phyloP scores from a whole-genome alignment of 306 rosid species.

The Begonia masoniana region DNA sequence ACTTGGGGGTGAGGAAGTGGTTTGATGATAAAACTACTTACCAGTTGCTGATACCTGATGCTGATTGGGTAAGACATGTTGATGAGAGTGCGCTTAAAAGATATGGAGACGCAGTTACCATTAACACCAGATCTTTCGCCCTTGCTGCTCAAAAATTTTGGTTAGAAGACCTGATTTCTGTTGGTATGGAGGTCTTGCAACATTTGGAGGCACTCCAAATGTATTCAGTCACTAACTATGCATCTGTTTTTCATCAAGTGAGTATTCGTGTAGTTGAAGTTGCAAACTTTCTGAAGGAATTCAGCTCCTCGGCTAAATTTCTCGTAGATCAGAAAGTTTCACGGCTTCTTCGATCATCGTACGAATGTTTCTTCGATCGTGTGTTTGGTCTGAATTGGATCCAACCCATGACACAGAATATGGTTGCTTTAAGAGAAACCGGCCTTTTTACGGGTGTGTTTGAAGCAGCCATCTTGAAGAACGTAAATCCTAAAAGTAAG shows the following conservation, averaged over 20 bases:
- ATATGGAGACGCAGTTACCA: conserved; percentile 19
- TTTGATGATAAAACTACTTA: conserved; percentile 9
- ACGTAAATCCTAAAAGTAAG: conserved; percentile 1
- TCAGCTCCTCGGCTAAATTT: background rate
- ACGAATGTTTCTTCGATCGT: conserved; percentile 5
- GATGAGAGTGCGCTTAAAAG: conserved; percentile 8
- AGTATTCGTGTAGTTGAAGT: conserved; percentile 5
- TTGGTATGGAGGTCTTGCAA: conserved; percentile 12
- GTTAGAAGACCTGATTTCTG: conserved; percentile 8
- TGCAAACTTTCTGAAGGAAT: conserved; percentile 8
- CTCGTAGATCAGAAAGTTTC: background rate
- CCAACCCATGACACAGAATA: conserved; percentile 15
- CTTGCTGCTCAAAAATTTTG: conserved; percentile 19
- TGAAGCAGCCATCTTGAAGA: conserved; percentile 16
- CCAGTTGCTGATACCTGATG: conserved; percentile 26
- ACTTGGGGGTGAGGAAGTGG: conserved; percentile 33
- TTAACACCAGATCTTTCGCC: conserved; percentile 14
- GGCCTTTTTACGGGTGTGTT: conserved; percentile 12
- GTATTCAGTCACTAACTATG: conserved; percentile 4
- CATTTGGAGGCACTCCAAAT: background rate
- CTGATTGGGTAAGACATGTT: conserved; percentile 30
- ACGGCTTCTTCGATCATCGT: conserved; percentile 9
- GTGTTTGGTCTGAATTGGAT: conserved; percentile 32
- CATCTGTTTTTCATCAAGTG: conserved; percentile 5
- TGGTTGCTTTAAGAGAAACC: conserved; percentile 29